Conservation (phyloP, 768 basidiomycete genomes). For the Hericium alpestre region DNA sequence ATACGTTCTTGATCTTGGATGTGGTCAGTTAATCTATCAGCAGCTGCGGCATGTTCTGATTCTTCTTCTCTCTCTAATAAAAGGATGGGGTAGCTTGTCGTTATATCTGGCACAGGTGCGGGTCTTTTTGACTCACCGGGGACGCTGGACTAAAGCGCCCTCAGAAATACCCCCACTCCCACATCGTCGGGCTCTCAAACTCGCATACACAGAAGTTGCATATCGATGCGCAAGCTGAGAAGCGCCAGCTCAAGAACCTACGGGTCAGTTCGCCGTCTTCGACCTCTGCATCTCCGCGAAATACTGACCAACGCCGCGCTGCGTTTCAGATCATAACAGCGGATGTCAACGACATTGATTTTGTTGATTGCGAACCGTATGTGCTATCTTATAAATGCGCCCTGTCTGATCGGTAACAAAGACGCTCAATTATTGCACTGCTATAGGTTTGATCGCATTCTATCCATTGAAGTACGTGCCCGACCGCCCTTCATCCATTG, state of each 20-base stretch:
- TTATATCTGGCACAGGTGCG: conserved; percentile 52
- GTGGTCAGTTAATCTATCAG: conserved; percentile 29
- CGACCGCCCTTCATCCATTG: not conserved
- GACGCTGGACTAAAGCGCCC: not conserved
- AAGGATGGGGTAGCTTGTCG: conserved; percentile 65
- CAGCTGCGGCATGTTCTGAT: not conserved
- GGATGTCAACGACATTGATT: conserved; percentile 56
- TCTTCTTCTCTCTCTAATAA: not conserved
- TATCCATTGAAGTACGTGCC: conserved; percentile 50
- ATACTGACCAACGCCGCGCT: not conserved
- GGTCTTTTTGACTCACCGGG: not conserved
- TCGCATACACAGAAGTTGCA: conserved; percentile 57
- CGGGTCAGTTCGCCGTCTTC: conserved; percentile 23
- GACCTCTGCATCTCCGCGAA: too few species aligned
- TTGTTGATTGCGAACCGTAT: conserved; percentile 35
- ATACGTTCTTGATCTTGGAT: conserved; percentile 59
- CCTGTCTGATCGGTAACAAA: too few species aligned
- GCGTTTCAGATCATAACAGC: conserved; percentile 47
- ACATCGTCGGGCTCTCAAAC: conserved; percentile 56
- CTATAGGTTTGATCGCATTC: conserved; percentile 54
- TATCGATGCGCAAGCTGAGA: conserved; percentile 42
- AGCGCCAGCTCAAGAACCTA: conserved; percentile 42
- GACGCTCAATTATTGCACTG: not conserved
- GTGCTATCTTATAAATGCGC: conserved; percentile 3
- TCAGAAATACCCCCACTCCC: conserved; percentile 57